Conservation (phyloP, 2,329 filamentous ascomycete species). For the Fusarium continuum region DNA sequence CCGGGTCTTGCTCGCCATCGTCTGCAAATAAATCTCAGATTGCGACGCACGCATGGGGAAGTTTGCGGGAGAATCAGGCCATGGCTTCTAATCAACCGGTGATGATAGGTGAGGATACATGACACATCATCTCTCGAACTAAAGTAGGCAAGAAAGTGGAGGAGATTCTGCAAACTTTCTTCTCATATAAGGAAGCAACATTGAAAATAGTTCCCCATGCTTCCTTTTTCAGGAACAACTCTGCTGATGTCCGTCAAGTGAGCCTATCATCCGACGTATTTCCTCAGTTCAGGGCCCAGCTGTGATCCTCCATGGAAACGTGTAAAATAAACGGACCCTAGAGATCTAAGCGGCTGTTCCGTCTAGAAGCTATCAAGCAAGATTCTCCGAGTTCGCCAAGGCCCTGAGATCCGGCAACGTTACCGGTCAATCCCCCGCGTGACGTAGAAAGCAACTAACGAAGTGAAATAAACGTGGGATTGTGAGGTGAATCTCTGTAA, state of each 20-base stretch:
- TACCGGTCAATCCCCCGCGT: conserved; percentile 33
- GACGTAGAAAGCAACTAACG: conserved; percentile 33
- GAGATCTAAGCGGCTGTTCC: background rate
- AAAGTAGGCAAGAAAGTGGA: no score
- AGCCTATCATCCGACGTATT: background rate
- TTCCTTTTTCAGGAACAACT: background rate
- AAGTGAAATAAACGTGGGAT: conserved; percentile 33
- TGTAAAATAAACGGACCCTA: background rate
- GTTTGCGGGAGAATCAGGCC: background rate
- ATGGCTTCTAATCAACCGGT: background rate
- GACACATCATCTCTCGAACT: background rate
- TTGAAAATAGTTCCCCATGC: background rate
- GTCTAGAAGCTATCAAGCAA: conserved; percentile 22
- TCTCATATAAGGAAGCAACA: background rate
- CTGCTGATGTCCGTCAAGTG: background rate
- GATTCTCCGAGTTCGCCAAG: conserved; percentile 13
- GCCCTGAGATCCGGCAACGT: background rate
- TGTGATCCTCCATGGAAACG: background rate
- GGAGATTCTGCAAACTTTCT: no score
- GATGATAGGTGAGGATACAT: conserved; percentile 1
- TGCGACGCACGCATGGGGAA: conserved; percentile 14
- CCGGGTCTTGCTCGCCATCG: background rate
- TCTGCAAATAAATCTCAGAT: background rate
- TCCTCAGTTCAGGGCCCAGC: background rate
- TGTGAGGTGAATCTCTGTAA: conserved; percentile 10